Conservation (phyloP, 1,139 yeast species). For the Magnusiomyces ingens region DNA sequence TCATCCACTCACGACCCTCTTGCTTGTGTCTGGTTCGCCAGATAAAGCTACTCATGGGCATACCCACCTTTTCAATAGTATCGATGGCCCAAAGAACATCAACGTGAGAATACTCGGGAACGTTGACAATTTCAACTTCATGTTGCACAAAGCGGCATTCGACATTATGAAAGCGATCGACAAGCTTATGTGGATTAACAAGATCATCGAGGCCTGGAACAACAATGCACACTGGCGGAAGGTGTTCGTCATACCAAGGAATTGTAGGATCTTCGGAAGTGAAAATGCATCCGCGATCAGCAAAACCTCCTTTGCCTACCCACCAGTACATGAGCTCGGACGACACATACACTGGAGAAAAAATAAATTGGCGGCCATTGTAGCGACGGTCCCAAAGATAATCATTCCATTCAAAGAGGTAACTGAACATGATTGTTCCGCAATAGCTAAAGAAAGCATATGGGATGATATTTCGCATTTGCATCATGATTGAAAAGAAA, state of each 20-base stretch:
- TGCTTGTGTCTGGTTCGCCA: slow-evolving; percentile 4
- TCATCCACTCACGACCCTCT: slow-evolving; percentile 2
- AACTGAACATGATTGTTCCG: slow-evolving; percentile 76
- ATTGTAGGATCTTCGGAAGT: slow-evolving; percentile 28
- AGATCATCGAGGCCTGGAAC: slow-evolving; percentile 58
- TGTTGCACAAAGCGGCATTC: slow-evolving; percentile 8
- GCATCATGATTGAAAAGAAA: slow-evolving; percentile 31
- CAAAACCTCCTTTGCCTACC: slow-evolving; percentile 51
- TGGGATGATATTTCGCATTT: slow-evolving; percentile 35
- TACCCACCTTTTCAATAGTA: slow-evolving; percentile 48
- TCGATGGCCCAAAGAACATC: slow-evolving; percentile 89
- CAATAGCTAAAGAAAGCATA: slow-evolving; percentile 48
- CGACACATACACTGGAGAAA: slow-evolving; percentile 81
- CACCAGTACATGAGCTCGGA: slow-evolving; percentile 87
- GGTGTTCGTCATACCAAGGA: slow-evolving; percentile 49
- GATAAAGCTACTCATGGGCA: slow-evolving; percentile 35
- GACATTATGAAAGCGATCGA: slow-evolving; percentile 41
- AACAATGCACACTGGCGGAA: slow-evolving; percentile 54
- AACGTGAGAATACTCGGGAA: slow-evolving; percentile 64
- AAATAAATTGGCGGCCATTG: slow-evolving; percentile 67
- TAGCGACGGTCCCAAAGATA: slow-evolving; percentile 64
- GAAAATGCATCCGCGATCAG: slow-evolving; percentile 49
- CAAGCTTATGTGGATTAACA: slow-evolving; percentile 57
- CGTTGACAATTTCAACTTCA: slow-evolving; percentile 24
- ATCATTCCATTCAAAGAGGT: slow-evolving; percentile 81